Evolutionary conservation across 2,329 filamentous ascomycete genomes (phyloP).

Genomic region (Monosporascus cannonballus): DNA sequence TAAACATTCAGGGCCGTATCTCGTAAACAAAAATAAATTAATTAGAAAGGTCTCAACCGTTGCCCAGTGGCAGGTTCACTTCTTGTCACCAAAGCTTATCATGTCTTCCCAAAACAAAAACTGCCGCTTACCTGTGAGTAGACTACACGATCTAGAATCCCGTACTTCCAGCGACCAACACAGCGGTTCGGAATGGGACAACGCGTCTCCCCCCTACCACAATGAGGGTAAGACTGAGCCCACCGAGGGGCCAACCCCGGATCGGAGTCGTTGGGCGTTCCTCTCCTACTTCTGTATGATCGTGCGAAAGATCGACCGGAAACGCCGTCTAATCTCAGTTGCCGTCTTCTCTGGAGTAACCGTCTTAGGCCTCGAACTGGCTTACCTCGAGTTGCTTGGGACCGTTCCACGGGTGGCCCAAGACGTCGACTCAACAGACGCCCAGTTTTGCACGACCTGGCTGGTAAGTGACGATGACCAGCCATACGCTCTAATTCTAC

Average conservation of each 20-base stretch:
- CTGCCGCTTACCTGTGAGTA: neutral
- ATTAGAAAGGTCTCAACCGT: neutral
- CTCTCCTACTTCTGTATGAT: neutral
- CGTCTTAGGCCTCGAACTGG: conserved; percentile 16
- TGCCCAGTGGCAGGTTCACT: neutral
- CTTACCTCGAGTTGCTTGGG: neutral
- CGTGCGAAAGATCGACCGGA: conserved; percentile 15
- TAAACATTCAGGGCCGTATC: neutral
- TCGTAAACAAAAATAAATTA: neutral
- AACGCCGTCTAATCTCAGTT: conserved; percentile 15
- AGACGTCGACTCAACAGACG: conserved; percentile 1
- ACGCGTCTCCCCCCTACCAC: neutral
- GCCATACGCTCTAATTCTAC: conserved; percentile 10
- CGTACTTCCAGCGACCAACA: neutral
- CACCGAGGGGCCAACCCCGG: neutral
- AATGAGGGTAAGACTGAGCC: neutral
- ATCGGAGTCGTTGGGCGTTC: neutral
- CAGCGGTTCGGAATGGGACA: neutral
- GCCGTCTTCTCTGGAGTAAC: conserved; percentile 15
- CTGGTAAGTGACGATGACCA: conserved; percentile 16
- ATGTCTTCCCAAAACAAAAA: neutral
- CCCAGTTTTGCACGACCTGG: conserved; percentile 24
- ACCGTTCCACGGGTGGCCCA: neutral
- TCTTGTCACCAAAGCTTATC: neutral
- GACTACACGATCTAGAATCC: neutral